Conservation (phyloP, 192 early-diverging fungal genomes). For the Piromyces sp. region DNA sequence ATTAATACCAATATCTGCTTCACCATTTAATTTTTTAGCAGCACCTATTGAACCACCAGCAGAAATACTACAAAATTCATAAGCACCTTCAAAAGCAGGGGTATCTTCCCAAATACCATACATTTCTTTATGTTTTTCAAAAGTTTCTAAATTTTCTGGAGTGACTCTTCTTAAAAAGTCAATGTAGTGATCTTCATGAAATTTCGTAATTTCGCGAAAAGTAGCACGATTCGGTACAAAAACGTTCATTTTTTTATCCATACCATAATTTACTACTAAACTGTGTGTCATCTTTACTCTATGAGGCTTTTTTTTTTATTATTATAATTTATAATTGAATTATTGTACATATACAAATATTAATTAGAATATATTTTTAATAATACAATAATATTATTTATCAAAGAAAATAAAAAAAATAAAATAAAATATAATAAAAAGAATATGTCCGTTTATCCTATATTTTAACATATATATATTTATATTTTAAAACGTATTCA, state of each 20-base stretch:
- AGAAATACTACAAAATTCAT: constrained; percentile 82
- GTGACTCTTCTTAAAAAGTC: constrained; percentile 80
- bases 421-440: no score
- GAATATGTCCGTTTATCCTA: no score
- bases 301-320: constrained; percentile 44
- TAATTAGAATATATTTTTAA: no score
- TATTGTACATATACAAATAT: no score
- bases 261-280: constrained; percentile 76
- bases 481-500: no score
- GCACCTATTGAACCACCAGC: constrained; percentile 84
- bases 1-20: constrained; percentile 84
- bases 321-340: no score
- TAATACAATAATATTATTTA: no score
- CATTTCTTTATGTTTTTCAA: constrained; percentile 11
- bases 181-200: constrained; percentile 91
- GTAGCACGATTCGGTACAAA: constrained; percentile 59
- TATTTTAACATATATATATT: no score
- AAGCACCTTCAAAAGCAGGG: constrained; percentile 92
- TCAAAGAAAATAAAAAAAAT: no score
- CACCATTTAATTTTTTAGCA: constrained; percentile 63
- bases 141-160: constrained; percentile 45
- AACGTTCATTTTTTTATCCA: constrained; percentile 79
- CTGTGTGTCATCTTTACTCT: constrained; percentile 86
- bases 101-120: constrained; percentile 87
- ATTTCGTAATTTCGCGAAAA: constrained; percentile 74